Base-by-base conservation (phyloP, 805 yeast species). In the Lipomyces oligophaga region DNA sequence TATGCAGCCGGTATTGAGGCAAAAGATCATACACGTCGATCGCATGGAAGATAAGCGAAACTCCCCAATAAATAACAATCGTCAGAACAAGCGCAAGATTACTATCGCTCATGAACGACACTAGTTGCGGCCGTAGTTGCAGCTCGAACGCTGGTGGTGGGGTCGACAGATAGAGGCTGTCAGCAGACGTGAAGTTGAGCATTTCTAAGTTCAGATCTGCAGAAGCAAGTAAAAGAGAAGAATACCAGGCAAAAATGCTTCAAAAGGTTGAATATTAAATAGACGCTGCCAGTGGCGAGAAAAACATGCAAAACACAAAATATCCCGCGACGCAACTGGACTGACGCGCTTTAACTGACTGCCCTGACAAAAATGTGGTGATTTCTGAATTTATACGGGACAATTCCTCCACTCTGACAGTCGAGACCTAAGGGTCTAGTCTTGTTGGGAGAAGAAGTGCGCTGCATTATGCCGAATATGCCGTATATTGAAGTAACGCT, bases 1-100 rank as follows among this genome's bases (percentile, higher is more conserved):
- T 89, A 65, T 93, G 98, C 42, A 93, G 87, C 57, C 97, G 75
- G 68, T 85, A 87, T 62, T 75, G 71, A 60, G 85, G 96, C 35
- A 89, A 86, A 54, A 87, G 69, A 61, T 85, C 77, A 57, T 74
- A 78, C 34, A 74, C 75, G 64, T 93, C 97, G 41, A 89, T 68
- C 6, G 83, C 50, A 62, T 83, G 87, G 74, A 85, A 93, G 52
- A 85, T 66, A 22, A 76, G 60, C 2, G 95, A 83, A 58, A 80
- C 79, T 1, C 68, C 47, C 97, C 97, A 93, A 65, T 93, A 93
- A 2, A 82, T 88, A 2, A 80, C 70, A 3, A 93, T 76, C 1
- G 98, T 97, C 1, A 81, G 72, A 2, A 78, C 67, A 35, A 89
- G 66, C 1, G 96, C 85, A 41, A 87, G 62, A 15, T 79, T 63